phyloP scores from a whole-genome alignment of 192 early-diverging fungal species.

The Helicostylum pulchrum region DNA sequence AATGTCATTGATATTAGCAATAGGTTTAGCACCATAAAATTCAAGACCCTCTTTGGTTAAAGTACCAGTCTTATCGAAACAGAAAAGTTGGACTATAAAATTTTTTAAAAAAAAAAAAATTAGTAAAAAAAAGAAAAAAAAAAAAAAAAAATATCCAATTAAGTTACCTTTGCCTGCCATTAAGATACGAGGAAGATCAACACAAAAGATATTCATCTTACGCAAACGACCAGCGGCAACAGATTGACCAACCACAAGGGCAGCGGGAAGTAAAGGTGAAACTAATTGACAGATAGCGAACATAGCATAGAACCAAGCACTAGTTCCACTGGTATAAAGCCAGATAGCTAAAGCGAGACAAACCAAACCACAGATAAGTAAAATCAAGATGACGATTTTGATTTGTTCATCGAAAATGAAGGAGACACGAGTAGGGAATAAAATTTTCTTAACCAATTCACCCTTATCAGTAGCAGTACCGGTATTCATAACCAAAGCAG shows the following conservation, averaged over 20 bases:
- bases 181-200: constrained; percentile 64
- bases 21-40: constrained; percentile 45
- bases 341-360: constrained; percentile 43
- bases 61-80: constrained; percentile 73
- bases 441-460: constrained; percentile 64
- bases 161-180: constrained; percentile 56
- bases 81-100: constrained; percentile 54
- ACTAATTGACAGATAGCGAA: constrained; percentile 65
- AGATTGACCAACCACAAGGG: constrained; percentile 67
- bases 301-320: constrained; percentile 67
- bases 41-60: constrained; percentile 69
- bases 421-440: constrained; percentile 60
- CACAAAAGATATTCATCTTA: constrained; percentile 62
- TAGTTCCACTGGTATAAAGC: constrained; percentile 40
- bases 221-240: constrained; percentile 55
- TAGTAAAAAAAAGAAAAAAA: background rate
- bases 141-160: background rate
- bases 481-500: constrained; percentile 57
- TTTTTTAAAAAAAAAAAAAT: constrained; percentile 1
- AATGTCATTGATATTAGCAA: constrained; percentile 20
- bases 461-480: constrained; percentile 63
- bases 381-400: constrained; percentile 60
- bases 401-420: constrained; percentile 74
- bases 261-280: constrained; percentile 66
- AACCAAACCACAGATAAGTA: constrained; percentile 56